These are phyloP conservation scores for Asterochloris sp. DNA, from an alignment of 139 green algal species.

Conservation along the genomic window DNA sequence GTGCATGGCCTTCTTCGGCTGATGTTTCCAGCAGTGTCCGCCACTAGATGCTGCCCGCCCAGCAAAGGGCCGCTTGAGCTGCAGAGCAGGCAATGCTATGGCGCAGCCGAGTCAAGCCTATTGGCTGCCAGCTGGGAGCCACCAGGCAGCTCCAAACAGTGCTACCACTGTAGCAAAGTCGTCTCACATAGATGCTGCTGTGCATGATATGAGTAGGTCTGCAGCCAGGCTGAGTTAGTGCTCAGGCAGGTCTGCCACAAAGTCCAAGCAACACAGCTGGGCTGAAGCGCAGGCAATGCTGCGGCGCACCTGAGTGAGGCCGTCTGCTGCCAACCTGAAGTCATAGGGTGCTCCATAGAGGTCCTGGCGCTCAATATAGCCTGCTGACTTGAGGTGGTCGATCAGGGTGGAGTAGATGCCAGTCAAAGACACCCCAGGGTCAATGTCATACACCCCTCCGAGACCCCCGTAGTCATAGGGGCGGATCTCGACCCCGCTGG, in stretches of 20 bases:
- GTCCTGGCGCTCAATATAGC: conserved; percentile 29
- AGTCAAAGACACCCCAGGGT: conserved; percentile 19
- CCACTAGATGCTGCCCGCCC: no score
- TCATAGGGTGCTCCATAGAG: conserved; percentile 44
- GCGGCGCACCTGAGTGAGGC: conserved; percentile 17
- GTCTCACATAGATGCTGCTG: not conserved
- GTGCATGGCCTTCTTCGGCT: no score
- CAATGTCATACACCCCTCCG: conserved; percentile 24
- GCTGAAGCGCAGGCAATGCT: no score
- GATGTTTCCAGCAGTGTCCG: no score
- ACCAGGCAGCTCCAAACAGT: no score
- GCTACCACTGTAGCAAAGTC: not conserved
- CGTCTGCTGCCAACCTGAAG: conserved; percentile 38
- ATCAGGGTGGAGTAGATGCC: conserved; percentile 21
- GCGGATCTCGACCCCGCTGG: conserved; percentile 33
- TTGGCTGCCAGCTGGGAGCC: no score
- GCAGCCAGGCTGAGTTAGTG: no score
- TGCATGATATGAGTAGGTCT: not conserved
- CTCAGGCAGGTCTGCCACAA: no score
- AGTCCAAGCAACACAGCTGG: no score
- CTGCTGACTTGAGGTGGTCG: conserved; percentile 13
- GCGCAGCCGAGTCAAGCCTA: no score
- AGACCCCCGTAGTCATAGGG: conserved; percentile 34
- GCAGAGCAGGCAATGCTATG: no score
- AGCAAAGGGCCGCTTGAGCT: no score